phyloP scores from a whole-genome alignment of 2,329 filamentous ascomycete genomes.

The Phoma sp. region DNA sequence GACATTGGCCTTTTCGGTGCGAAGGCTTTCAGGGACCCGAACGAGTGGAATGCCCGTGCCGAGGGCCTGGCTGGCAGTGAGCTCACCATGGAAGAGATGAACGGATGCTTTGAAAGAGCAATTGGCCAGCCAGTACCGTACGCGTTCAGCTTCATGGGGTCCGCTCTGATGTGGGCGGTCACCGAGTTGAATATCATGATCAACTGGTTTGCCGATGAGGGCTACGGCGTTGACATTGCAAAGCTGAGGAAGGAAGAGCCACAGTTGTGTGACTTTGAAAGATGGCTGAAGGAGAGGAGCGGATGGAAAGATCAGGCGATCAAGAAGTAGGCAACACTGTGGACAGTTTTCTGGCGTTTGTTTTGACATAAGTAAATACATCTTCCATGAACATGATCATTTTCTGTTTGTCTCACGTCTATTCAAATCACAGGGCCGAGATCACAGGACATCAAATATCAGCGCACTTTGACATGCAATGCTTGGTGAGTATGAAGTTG shows the following conservation, averaged over 20 bases:
- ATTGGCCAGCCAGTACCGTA: slow-evolving; percentile 54
- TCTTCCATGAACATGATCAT: background rate
- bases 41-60: slow-evolving; percentile 53
- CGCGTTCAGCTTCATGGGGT: slow-evolving; percentile 52
- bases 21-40: slow-evolving; percentile 55
- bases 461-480: background rate
- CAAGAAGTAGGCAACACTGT: slow-evolving; percentile 5
- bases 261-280: slow-evolving; percentile 55
- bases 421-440: background rate
- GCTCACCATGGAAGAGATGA: slow-evolving; percentile 55
- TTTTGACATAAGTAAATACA: background rate
- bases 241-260: slow-evolving; percentile 53
- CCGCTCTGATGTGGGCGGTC: slow-evolving; percentile 50
- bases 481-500: background rate
- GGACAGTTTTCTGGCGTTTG: background rate
- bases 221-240: slow-evolving; percentile 56
- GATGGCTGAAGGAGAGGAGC: slow-evolving; percentile 58
- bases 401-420: background rate
- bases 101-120: slow-evolving; percentile 54
- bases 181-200: slow-evolving; percentile 57
- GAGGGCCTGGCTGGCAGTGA: slow-evolving; percentile 62
- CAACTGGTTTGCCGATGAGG: slow-evolving; percentile 58
- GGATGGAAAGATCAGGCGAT: slow-evolving; percentile 42
- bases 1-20: slow-evolving; percentile 63
- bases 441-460: background rate